A percentile compares a stretch with the other conserved stretches of the same genome.
Evolutionary conservation across 192 early-diverging fungal genomes (phyloP).

Genomic region (Umbelopsis isabellina): DNA sequence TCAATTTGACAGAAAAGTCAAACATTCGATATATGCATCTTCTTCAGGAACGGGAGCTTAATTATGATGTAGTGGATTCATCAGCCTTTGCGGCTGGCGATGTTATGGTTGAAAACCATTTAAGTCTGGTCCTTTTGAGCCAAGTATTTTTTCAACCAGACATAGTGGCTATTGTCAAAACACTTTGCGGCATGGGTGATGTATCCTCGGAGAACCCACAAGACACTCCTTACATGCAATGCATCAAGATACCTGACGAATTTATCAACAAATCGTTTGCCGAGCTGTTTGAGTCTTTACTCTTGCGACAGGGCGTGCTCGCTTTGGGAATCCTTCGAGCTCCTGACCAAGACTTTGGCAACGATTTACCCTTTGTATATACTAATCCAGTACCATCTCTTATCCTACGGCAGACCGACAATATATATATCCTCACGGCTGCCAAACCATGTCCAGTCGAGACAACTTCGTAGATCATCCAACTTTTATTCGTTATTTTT

Average conservation of each 20-base stretch:
- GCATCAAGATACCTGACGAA: conserved; percentile 46
- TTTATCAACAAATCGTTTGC: conserved; percentile 56
- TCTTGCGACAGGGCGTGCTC: conserved; percentile 55
- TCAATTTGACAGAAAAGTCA: conserved; percentile 51
- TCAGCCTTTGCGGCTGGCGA: conserved; percentile 70
- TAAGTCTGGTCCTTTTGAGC: conserved; percentile 55
- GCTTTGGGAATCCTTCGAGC: conserved; percentile 56
- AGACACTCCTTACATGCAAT: conserved; percentile 39
- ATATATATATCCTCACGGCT: conserved; percentile 58
- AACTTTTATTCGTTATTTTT: not conserved
- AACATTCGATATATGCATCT: conserved; percentile 64
- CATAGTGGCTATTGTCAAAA: conserved; percentile 62
- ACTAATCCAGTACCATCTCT: conserved; percentile 67
- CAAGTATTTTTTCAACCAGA: conserved; percentile 58
- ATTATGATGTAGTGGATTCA: conserved; percentile 52
- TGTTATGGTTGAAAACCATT: conserved; percentile 56
- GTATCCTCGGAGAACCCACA: conserved; percentile 1
- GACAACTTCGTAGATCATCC: not conserved
- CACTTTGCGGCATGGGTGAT: conserved; percentile 61
- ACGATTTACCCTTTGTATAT: conserved; percentile 69
- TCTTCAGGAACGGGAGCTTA: conserved; percentile 37
- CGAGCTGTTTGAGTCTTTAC: conserved; percentile 52
- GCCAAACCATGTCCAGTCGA: not conserved
- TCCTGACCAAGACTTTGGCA: conserved; percentile 49
- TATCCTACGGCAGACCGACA: conserved; percentile 54